Conservation (phyloP, 1,284 basidiomycete species). For the Apiotrichum mycotoxinovorans region DNA sequence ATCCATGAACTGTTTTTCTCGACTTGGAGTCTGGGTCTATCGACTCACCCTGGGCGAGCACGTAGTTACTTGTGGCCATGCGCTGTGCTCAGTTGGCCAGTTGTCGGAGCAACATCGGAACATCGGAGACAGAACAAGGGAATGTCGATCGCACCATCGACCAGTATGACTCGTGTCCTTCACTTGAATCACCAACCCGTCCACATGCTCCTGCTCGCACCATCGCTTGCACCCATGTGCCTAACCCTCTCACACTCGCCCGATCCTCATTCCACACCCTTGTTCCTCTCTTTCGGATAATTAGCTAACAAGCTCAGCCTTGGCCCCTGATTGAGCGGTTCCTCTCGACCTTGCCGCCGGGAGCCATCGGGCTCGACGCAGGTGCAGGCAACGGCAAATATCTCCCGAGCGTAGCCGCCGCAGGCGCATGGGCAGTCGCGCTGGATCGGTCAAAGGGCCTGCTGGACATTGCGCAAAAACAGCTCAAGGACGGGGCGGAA, state of each 20-base stretch:
- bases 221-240: background rate
- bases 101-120: background rate
- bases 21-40: too few species aligned
- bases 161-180: too few species aligned
- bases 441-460: conserved; percentile 76
- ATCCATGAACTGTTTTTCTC: conserved; percentile 5
- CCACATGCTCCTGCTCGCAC: background rate
- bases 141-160: too few species aligned
- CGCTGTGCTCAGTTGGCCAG: background rate
- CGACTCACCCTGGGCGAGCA: too few species aligned
- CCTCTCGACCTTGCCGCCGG: conserved; percentile 66
- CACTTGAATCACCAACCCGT: too few species aligned
- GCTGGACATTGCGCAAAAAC: conserved; percentile 65
- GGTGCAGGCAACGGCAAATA: conserved; percentile 99
- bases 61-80: too few species aligned
- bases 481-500: conserved; percentile 37
- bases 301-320: conserved; percentile 57
- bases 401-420: conserved; percentile 59
- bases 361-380: conserved; percentile 84
- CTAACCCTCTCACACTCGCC: conserved; percentile 12
- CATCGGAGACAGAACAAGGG: background rate
- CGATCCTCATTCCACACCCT: background rate
- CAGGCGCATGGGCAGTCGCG: conserved; percentile 60
- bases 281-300: background rate
- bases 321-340: conserved; percentile 92